Percentiles rank a stretch among this genome's conserved stretches.
These are phyloP conservation scores for Thuja plicata DNA, from an alignment of 83 land plant species.

Conservation along the genomic window DNA sequence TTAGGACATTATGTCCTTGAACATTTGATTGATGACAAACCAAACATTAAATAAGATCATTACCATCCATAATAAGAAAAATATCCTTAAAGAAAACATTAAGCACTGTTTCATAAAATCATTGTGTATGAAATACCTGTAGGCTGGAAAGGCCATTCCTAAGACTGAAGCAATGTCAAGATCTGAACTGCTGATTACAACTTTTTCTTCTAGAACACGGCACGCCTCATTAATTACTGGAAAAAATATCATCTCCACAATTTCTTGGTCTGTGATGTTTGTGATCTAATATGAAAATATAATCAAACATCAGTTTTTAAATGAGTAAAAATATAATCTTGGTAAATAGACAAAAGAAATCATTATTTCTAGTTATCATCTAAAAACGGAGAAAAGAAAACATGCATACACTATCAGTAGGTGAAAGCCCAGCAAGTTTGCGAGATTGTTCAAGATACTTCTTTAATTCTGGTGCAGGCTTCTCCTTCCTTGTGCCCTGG, in stretches of 20 bases:
- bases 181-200: constrained; percentile 30
- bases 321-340: neutral
- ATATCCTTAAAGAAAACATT: neutral
- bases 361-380: neutral
- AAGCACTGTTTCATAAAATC: neutral
- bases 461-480: constrained; percentile 13
- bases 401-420: neutral
- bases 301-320: neutral
- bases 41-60: neutral
- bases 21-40: neutral
- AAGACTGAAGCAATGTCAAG: constrained; percentile 35
- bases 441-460: constrained; percentile 18
- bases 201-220: constrained; percentile 39
- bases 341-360: neutral
- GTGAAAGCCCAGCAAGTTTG: constrained; percentile 11
- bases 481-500: constrained; percentile 24
- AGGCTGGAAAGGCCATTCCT: constrained; percentile 37
- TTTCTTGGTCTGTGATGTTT: constrained; percentile 28
- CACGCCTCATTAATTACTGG: constrained; percentile 54
- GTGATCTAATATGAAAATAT: constrained; percentile 15
- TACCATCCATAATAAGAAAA: neutral
- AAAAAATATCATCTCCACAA: constrained; percentile 47
- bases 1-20: neutral
- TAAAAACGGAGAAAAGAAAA: neutral
- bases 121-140: constrained; percentile 22